Base-by-base conservation (phyloP, 257 asterid genomes). In the Solanum ossicruentum region DNA sequence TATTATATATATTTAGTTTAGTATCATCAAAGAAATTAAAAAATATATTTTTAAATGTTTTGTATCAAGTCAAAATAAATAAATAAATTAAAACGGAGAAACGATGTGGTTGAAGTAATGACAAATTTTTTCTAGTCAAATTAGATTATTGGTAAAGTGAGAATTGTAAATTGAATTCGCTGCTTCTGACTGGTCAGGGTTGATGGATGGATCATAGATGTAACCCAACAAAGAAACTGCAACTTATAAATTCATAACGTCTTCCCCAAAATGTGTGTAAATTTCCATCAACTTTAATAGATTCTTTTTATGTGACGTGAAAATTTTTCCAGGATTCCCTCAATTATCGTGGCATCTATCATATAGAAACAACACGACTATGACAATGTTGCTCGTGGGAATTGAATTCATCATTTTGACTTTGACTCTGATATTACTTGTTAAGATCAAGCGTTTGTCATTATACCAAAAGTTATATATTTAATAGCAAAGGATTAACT, bases 181-280 rank as follows among this genome's bases (percentile, higher is more conserved):
- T 77, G 63, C 47, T 51, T 77, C 82, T 77, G 82, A 77, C 82
- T 77, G 82, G 82, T 77, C 63, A 77, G 6, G 23, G 26, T 77
- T 77, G 82, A 77, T 77, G 82, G 82, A 77, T 51, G 45, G 63
- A 77, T 26, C 63, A 51, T 51, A 16, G 82, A 77, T 51, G 82
- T 77, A 77, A 77, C 82, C 82, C 47, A 51, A 77, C 82, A 77
- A 77, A 26, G 82, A 51, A 77, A 77, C 82, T 77, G 63, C 63
- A 51, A 51, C 23, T 77, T 77, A 28, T 51, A 47, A 23, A 77
- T 51, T 51, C 82, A 23, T 51, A 51, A 77, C 82, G 63, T 77
- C 82, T 16, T 77, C 82, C 82, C 45, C 63, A 77, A 16, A 51
- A 23, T 26, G 16, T 77, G 63, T 13, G 23, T 16, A 51, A 49